phyloP scores from a whole-genome alignment of 1,139 yeast species.

The Tardiomyces blankii region DNA sequence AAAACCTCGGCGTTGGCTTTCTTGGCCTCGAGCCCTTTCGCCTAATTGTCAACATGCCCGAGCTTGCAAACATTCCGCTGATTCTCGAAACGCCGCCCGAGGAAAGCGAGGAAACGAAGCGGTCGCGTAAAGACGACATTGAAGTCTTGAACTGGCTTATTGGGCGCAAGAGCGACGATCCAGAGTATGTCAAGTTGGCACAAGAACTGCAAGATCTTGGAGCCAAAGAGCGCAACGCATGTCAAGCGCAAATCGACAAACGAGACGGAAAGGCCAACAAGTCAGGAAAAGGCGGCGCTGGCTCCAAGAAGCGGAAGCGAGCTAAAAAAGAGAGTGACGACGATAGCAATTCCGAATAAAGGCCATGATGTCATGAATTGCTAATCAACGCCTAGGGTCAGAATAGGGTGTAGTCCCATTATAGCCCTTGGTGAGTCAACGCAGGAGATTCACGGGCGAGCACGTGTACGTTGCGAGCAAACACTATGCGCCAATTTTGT shows the following conservation, averaged over 20 bases:
- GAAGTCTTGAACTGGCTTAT: slow-evolving; percentile 53
- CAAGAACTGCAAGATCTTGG: slow-evolving; percentile 37
- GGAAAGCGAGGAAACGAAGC: slow-evolving; percentile 22
- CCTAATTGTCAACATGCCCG: slow-evolving; percentile 55
- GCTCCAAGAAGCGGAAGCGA: neutral
- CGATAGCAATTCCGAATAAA: neutral
- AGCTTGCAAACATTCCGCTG: slow-evolving; percentile 59
- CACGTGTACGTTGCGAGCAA: no score
- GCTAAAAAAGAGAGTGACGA: neutral
- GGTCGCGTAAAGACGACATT: slow-evolving; percentile 70
- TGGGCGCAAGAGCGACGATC: slow-evolving; percentile 42
- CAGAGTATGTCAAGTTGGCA: slow-evolving; percentile 40
- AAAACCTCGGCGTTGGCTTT: slow-evolving; percentile 80
- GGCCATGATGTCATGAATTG: no score
- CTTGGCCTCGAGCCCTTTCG: slow-evolving; percentile 79
- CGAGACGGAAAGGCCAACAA: neutral
- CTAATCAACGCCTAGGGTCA: no score
- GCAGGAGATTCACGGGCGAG: no score
- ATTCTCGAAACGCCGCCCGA: slow-evolving; percentile 75
- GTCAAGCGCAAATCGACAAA: slow-evolving; percentile 1
- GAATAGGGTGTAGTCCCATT: no score
- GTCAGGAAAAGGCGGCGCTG: slow-evolving; percentile 3
- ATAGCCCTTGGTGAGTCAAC: no score
- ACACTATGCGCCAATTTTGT: neutral
- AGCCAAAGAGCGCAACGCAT: slow-evolving; percentile 19